These are phyloP conservation scores for Pouteria campechiana DNA, from an alignment of 179 eudicot species.

Conservation along the genomic window DNA sequence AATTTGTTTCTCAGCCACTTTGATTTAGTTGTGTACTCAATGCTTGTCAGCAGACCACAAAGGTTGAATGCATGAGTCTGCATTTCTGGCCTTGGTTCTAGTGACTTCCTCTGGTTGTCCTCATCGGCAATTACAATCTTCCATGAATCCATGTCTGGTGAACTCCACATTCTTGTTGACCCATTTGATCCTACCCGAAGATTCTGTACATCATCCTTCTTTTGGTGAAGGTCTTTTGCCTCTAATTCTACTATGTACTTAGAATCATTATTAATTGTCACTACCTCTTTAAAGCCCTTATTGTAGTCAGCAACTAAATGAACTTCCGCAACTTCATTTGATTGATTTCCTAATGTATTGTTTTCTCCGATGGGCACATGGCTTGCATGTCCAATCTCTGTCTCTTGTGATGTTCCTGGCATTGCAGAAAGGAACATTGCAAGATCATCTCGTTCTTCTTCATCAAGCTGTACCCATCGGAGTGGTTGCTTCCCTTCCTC, in stretches of 20 bases:
- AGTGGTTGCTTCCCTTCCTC: constrained; percentile 50
- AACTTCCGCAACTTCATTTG: constrained; percentile 17
- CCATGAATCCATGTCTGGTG: constrained; percentile 43
- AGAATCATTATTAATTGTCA: constrained; percentile 14
- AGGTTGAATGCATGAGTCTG: too few relatives aligned
- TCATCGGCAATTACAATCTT: constrained; percentile 36
- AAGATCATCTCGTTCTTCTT: constrained; percentile 75
- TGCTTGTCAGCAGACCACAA: too few relatives aligned
- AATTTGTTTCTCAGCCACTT: constrained; percentile 35
- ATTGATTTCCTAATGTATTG: constrained; percentile 6
- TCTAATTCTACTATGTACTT: constrained; percentile 15
- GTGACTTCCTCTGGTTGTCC: constrained; percentile 14
- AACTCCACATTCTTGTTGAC: constrained; percentile 38
- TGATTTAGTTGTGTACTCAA: constrained; percentile 59
- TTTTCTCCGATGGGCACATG: constrained; percentile 8
- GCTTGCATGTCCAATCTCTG: constrained; percentile 13
- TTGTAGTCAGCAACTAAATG: constrained; percentile 10
- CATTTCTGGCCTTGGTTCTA: too few relatives aligned
- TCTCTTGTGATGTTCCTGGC: constrained; percentile 19
- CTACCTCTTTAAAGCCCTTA: constrained; percentile 20
- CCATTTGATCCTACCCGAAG: constrained; percentile 27
- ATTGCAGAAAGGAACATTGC: constrained; percentile 75
- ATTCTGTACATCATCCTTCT: constrained; percentile 22
- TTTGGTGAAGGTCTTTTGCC: constrained; percentile 17
- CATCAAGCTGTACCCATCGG: constrained; percentile 78